Conservation (phyloP, 2,329 filamentous ascomycete genomes). For the Fusarium mangiferae region DNA sequence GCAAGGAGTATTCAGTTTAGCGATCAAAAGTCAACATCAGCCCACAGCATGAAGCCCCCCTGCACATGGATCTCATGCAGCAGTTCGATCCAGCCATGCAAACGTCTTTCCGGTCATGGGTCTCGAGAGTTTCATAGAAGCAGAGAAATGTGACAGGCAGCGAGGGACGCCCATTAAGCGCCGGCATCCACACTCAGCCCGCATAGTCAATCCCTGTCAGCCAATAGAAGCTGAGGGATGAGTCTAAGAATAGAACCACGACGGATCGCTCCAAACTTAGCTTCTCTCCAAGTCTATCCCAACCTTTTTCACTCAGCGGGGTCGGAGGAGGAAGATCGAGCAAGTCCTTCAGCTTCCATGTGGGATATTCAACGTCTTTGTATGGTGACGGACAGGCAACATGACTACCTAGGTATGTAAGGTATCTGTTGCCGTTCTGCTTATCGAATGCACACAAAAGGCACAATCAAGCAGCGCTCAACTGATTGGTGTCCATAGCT, state of each 20-base stretch:
- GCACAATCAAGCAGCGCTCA: background rate
- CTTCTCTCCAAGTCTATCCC: slow-evolving; percentile 26
- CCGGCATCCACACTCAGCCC: slow-evolving; percentile 40
- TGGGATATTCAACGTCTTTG: background rate
- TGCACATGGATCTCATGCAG: slow-evolving; percentile 33
- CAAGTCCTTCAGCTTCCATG: background rate
- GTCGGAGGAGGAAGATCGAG: slow-evolving; percentile 3
- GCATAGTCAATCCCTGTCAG: slow-evolving; percentile 26
- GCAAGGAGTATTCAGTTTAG: background rate
- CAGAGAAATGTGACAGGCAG: slow-evolving; percentile 35
- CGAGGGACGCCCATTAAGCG: slow-evolving; percentile 41
- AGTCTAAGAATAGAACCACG: slow-evolving; percentile 42
- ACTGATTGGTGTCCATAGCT: background rate
- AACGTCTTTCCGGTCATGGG: slow-evolving; percentile 31
- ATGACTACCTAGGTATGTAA: background rate
- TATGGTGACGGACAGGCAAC: background rate
- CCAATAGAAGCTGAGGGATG: slow-evolving; percentile 31
- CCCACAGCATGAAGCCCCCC: slow-evolving; percentile 19
- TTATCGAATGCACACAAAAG: background rate
- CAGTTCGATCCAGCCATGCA: slow-evolving; percentile 27
- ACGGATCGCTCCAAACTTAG: slow-evolving; percentile 9
- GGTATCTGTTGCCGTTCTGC: background rate
- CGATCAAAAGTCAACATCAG: slow-evolving; percentile 27
- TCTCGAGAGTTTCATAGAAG: background rate
- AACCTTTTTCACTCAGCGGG: slow-evolving; percentile 34